Conservation (phyloP, 2,329 filamentous ascomycete genomes). For the Hysterium pulicare region DNA sequence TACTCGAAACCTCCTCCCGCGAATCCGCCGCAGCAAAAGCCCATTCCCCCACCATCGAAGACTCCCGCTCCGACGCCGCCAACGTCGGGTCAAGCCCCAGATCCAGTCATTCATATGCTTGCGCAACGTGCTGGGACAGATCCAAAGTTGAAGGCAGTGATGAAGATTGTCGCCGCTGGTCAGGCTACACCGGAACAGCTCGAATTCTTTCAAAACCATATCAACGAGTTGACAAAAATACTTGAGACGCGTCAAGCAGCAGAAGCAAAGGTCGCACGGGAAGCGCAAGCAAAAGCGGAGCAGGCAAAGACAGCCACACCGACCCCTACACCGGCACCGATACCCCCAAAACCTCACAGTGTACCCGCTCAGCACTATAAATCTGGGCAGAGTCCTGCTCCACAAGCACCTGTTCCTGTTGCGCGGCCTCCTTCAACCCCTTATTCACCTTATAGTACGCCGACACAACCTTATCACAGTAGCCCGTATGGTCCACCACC, state of each 20-base stretch:
- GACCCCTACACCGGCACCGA: constrained; percentile 12
- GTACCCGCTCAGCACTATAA: constrained; percentile 3
- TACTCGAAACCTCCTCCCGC: constrained; percentile 26
- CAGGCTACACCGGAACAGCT: constrained; percentile 69
- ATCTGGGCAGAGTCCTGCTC: constrained; percentile 7
- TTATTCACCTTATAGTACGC: constrained; percentile 16
- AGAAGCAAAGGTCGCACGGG: constrained; percentile 16
- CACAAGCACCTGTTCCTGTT: constrained; percentile 1
- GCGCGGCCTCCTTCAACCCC: constrained; percentile 14
- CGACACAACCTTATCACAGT: constrained; percentile 11
- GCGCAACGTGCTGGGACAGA: constrained; percentile 73
- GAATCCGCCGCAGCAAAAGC: constrained; percentile 26
- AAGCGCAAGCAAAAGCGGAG: not conserved
- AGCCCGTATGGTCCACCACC: constrained; percentile 34
- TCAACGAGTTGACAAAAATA: constrained; percentile 68
- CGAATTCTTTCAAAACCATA: constrained; percentile 73
- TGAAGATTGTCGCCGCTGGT: constrained; percentile 79
- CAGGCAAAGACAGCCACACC: not conserved
- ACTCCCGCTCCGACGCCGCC: constrained; percentile 17
- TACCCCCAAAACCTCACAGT: constrained; percentile 12
- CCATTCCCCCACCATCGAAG: constrained; percentile 14
- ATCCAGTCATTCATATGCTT: constrained; percentile 77
- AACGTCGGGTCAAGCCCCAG: constrained; percentile 45
- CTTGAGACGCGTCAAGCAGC: constrained; percentile 41
- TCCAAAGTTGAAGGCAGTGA: constrained; percentile 68